Base-by-base conservation (phyloP, 2,329 filamentous ascomycete species). In the Ophiostoma sp. region DNA sequence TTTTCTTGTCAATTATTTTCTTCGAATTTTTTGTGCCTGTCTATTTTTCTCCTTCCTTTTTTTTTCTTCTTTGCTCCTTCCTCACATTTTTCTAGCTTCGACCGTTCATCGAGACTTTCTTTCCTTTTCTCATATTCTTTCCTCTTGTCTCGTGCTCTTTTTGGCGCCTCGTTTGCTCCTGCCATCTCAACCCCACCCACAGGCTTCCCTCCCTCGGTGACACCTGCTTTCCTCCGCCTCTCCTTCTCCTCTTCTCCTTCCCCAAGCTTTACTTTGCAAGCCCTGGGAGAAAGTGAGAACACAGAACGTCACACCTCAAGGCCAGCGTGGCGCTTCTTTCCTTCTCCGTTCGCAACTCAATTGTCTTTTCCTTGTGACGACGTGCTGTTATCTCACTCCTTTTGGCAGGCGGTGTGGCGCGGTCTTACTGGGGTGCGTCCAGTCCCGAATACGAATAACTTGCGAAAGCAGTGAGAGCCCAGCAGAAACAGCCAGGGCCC, bases 321-420 rank as follows among this genome's bases (percentile, higher is more conserved):
- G 31, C 69, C 39, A 68, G 52, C 69, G 59, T 59, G 28, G 31
- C 39, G 55, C 28, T 22, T 31, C 19, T 17, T 69, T 42, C 31
- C 28, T 50, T 55, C 36, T 7, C 5, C n/a, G 61, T 28, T 17
- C 15, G 17, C 19, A 22, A 22, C 9, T 70, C 31, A 45, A 64
- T 36, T 45, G 36, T 64, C 39, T 61, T 45, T 17, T 59, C 19
- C 57, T 45, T 33, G 22, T 48, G 3, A 39, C 36, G 25, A 28
- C 48, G 28, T 59, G 36, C 55, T 48, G 33, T 42, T 64, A 45
- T 50, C 22, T 59, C 28, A 45, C 69, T 45, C 22, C 7, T 69
- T 74, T 69, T 45, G 69, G 69, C 45, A 71, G 72, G 72, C 69
- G 69, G 72, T 72, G 63, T 69, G 71, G 50, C 39, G 36, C 45